Evolutionary conservation across 129 eudicot genomes (phyloP), one percentile per base, ranked within the genome.

Genomic region (Pulicaria dysenterica): DNA sequence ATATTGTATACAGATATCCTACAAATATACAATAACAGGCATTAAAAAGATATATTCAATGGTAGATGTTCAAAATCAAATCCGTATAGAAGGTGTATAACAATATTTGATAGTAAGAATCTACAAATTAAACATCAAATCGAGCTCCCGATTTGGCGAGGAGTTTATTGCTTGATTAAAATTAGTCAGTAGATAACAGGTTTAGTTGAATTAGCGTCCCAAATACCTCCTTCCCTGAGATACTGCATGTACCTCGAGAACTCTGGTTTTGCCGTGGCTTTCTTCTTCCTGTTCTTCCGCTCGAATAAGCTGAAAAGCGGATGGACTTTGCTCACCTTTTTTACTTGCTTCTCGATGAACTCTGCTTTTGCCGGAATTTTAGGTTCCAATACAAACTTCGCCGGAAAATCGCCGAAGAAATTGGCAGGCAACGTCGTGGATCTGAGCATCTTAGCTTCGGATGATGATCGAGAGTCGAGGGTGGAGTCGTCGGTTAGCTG

Each of bases 191-290:
- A 85, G 0, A 87, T 81, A 3, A 81, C 92, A 34, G 89, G 87
- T 51, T 45, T 80, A 7, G 71, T 12, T 8, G 84, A 70, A 15
- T 77, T 73, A 12, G 59, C 5, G 48, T 88, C 79, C 88, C 84
- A 75, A 8, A 44, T 19, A 11, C 95, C 97, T 42, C 92, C 97
- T 56, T 91, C 97, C 83, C 76, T 91, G 6, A 88, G 74, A 37
- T 91, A 91, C 51, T 85, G 83, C 80, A 88, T 19, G 59, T 91
- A 91, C 78, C 97, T 82, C 1, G 89, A 82, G 42, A 91, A 87
- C 58, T 85, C 97, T 1, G 95, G 97, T 73, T 78, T 91, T 5
- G 97, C 92, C 1, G 95, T 82, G 0, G 87, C 86, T 78, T 83
- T 91, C 86, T 88, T 85, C 77, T 47, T 73, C 5, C 76, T 65